phyloP scores from a whole-genome alignment of 352 stramenopile species.

The Globisporangium echinulatum region DNA sequence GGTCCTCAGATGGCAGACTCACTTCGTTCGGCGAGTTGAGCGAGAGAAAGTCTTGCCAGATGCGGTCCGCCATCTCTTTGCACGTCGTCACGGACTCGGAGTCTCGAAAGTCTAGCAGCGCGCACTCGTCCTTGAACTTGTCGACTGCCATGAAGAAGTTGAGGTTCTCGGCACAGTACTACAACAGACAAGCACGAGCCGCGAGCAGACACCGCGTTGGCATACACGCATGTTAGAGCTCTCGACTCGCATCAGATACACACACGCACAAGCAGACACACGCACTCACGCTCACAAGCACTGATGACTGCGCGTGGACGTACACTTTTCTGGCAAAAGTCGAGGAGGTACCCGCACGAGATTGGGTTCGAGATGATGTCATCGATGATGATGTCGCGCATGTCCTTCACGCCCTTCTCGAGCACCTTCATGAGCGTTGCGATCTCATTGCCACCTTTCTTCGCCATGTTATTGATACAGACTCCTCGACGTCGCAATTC shows the following conservation, averaged over 20 bases:
- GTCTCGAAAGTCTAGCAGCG: slow-evolving; percentile 72
- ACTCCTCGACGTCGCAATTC: too few species aligned
- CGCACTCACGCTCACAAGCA: not conserved
- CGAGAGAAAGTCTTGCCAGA: slow-evolving; percentile 79
- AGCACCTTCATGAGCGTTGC: slow-evolving; percentile 54
- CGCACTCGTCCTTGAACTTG: slow-evolving; percentile 82
- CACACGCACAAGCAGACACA: not conserved
- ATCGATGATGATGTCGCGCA: slow-evolving; percentile 76
- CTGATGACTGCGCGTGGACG: slow-evolving; percentile 7
- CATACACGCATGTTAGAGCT: too few species aligned
- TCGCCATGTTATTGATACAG: slow-evolving; percentile 28
- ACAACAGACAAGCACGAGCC: not conserved
- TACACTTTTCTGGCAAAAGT: slow-evolving; percentile 85
- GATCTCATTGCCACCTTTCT: slow-evolving; percentile 70
- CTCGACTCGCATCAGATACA: not conserved
- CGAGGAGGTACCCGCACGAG: slow-evolving; percentile 76
- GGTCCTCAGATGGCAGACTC: slow-evolving; percentile 71
- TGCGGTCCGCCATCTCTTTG: slow-evolving; percentile 80
- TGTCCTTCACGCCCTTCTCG: slow-evolving; percentile 64
- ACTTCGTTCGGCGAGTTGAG: slow-evolving; percentile 83
- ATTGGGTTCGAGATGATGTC: slow-evolving; percentile 85
- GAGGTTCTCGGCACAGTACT: slow-evolving; percentile 82
- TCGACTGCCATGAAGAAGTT: slow-evolving; percentile 87
- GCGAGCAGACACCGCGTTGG: too few species aligned
- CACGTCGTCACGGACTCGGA: slow-evolving; percentile 71